These are phyloP conservation scores for Boeremia lycopersici DNA, from an alignment of 2,329 filamentous ascomycete genomes.

Conservation along the genomic window DNA sequence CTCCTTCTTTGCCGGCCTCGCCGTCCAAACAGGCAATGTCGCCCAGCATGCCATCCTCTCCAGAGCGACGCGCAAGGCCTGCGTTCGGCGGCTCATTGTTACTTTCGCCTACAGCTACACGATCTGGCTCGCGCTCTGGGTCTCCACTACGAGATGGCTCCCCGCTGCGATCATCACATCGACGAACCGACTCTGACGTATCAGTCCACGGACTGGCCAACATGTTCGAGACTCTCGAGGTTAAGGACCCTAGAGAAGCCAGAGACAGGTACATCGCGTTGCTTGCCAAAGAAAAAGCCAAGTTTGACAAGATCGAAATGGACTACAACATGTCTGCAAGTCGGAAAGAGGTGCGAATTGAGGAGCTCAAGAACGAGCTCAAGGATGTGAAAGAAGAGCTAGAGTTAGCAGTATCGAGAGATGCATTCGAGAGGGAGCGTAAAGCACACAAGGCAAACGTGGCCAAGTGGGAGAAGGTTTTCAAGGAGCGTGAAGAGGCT, in stretches of 20 bases:
- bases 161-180: conserved; percentile 32
- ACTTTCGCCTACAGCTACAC: conserved; percentile 31
- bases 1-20: conserved; percentile 43
- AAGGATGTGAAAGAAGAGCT: conserved; percentile 29
- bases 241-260: conserved; percentile 55
- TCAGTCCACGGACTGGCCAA: conserved; percentile 60
- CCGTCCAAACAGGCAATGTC: conserved; percentile 60
- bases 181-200: conserved; percentile 46
- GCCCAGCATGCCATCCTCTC: conserved; percentile 65
- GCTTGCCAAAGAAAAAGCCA: conserved; percentile 51
- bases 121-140: conserved; percentile 21
- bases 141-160: conserved; percentile 50
- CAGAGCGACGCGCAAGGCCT: conserved; percentile 61
- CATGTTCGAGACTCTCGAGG: conserved; percentile 73
- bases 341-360: conserved; percentile 39
- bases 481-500: conserved; percentile 39
- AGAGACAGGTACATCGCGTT: conserved; percentile 52
- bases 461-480: conserved; percentile 41
- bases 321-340: conserved; percentile 67
- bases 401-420: conserved; percentile 33
- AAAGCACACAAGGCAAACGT: conserved; percentile 40
- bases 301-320: conserved; percentile 56
- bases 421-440: conserved; percentile 37
- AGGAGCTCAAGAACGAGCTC: conserved; percentile 38
- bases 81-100: conserved; percentile 35